These are phyloP conservation scores for Botryotinia convoluta DNA, from an alignment of 2,329 filamentous ascomycete genomes.

Conservation along the genomic window DNA sequence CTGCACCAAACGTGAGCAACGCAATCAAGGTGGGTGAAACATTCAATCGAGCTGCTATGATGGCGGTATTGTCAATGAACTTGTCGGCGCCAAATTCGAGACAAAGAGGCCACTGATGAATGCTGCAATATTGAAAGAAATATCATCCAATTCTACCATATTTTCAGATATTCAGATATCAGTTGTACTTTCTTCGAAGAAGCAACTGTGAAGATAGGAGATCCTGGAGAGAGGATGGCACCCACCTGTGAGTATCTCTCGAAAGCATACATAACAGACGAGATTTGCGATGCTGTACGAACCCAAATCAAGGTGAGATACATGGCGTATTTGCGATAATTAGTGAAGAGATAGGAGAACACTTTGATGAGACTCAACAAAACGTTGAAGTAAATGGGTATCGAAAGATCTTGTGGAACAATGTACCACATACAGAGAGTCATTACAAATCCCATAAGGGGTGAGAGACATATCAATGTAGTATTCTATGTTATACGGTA, in stretches of 20 bases:
- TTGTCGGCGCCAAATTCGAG: conserved; percentile 52
- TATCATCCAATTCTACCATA: conserved; percentile 26
- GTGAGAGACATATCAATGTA: not conserved
- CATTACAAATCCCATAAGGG: not conserved
- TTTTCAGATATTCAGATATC: not conserved
- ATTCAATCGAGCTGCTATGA: conserved; percentile 45
- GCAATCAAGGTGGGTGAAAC: conserved; percentile 49
- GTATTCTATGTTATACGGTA: not conserved
- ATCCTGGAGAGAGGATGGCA: not conserved
- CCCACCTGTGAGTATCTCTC: not conserved
- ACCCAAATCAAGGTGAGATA: not conserved
- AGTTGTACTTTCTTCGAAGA: not conserved
- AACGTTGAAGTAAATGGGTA: not conserved
- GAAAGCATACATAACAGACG: not conserved
- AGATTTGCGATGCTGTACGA: not conserved
- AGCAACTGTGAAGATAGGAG: no score
- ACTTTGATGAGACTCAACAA: not conserved
- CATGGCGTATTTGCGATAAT: no score
- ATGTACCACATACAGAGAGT: not conserved
- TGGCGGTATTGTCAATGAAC: conserved; percentile 51
- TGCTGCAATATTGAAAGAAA: conserved; percentile 42
- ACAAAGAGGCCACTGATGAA: conserved; percentile 49
- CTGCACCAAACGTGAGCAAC: conserved; percentile 52
- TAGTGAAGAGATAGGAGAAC: not conserved
- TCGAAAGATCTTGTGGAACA: not conserved